Percentiles rank a stretch among this genome's conserved stretches.
Conservation (phyloP, 2,329 filamentous ascomycete genomes). For the Alternaria dauci region DNA sequence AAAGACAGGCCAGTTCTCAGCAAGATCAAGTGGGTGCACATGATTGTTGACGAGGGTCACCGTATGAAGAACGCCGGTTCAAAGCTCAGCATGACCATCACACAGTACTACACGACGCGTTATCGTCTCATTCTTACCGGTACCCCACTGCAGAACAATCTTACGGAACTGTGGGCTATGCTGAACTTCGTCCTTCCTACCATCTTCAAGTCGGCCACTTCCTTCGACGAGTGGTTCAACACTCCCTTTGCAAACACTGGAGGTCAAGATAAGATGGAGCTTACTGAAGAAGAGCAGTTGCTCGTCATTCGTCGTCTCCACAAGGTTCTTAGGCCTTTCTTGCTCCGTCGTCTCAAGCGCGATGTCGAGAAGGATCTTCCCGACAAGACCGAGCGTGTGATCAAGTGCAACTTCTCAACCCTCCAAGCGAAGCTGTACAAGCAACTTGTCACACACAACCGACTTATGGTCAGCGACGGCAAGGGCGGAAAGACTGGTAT, state of each 20-base stretch:
- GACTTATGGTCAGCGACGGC: slow-evolving; percentile 90
- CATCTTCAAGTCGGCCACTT: slow-evolving; percentile 99
- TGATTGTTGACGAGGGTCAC: slow-evolving; percentile 99
- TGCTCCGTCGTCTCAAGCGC: slow-evolving; percentile 98
- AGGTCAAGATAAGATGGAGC: slow-evolving; percentile 97
- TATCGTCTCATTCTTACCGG: slow-evolving; percentile 97
- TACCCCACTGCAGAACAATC: slow-evolving; percentile 96
- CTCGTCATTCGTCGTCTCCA: slow-evolving; percentile 97
- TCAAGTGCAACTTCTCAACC: slow-evolving; percentile 98
- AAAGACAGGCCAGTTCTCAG: slow-evolving; percentile 94
- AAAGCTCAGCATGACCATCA: slow-evolving; percentile 93
- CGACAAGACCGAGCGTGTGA: slow-evolving; percentile 98
- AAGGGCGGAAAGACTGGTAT: slow-evolving; percentile 95
- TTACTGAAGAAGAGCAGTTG: slow-evolving; percentile 99
- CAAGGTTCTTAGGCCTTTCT: slow-evolving; percentile 96
- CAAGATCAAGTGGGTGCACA: slow-evolving; percentile 99
- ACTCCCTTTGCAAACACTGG: slow-evolving; percentile 98
- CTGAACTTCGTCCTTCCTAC: slow-evolving; percentile 98
- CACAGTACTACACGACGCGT: slow-evolving; percentile 91
- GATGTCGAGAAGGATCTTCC: slow-evolving; percentile 99
- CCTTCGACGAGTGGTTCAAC: slow-evolving; percentile 99
- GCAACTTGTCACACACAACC: slow-evolving; percentile 96
- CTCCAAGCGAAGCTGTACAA: slow-evolving; percentile 94
- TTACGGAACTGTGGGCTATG: slow-evolving; percentile 95
- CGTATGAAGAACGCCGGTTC: slow-evolving; percentile 99